Percentiles rank a stretch among this genome's conserved stretches.
phyloP scores from a whole-genome alignment of 768 basidiomycete species.

The Phlegmacium glaucopus region DNA sequence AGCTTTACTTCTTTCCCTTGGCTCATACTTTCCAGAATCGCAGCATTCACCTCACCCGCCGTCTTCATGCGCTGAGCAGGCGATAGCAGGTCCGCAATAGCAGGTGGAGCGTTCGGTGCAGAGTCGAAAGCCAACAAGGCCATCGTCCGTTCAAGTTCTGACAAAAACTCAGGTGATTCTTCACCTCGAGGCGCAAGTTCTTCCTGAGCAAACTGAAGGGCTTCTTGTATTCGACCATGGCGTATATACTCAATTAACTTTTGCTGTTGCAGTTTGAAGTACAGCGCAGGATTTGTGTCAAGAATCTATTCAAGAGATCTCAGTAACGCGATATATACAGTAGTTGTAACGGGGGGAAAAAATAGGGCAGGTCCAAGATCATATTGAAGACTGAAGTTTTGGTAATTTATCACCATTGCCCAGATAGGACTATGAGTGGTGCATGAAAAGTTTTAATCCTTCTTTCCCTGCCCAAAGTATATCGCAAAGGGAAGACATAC shows the following conservation, averaged over 20 bases:
- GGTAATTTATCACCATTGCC: slow-evolving; percentile 75
- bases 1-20: slow-evolving; percentile 94
- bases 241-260: slow-evolving; percentile 94
- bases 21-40: slow-evolving; percentile 88
- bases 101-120: slow-evolving; percentile 52
- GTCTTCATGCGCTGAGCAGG: slow-evolving; percentile 90
- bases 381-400: slow-evolving; percentile 98
- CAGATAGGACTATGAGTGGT: slow-evolving; percentile 85
- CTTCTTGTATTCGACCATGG: slow-evolving; percentile 71
- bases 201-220: slow-evolving; percentile 86
- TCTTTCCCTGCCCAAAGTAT: slow-evolving; percentile 16
- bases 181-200: slow-evolving; percentile 95
- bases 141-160: slow-evolving; percentile 94
- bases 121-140: slow-evolving; percentile 83
- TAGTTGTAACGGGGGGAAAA: slow-evolving; percentile 6
- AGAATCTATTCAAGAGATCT: slow-evolving; percentile 65
- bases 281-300: slow-evolving; percentile 90
- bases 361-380: slow-evolving; percentile 37
- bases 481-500: slow-evolving; percentile 46
- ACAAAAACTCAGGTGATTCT: slow-evolving; percentile 89
- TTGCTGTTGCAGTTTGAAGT: slow-evolving; percentile 95
- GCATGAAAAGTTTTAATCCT: slow-evolving; percentile 97
- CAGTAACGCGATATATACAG: slow-evolving; percentile 12
- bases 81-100: slow-evolving; percentile 77
- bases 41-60: slow-evolving; percentile 94